These are phyloP conservation scores for Trichothecium sympodiale DNA, from an alignment of 2,329 filamentous ascomycete genomes.

Conservation along the genomic window DNA sequence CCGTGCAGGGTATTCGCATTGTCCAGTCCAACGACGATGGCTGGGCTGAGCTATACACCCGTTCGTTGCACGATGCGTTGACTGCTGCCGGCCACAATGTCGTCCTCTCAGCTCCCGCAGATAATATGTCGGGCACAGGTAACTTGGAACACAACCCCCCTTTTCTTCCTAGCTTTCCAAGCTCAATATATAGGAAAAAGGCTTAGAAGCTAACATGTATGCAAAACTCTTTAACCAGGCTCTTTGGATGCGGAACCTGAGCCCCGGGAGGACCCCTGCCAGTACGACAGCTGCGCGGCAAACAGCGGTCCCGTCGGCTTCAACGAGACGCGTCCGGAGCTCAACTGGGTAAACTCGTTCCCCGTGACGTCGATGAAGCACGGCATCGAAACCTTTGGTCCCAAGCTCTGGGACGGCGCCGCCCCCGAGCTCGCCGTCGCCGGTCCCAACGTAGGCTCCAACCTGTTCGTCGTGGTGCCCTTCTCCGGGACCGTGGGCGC, in stretches of 20 bases:
- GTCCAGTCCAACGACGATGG: constrained; percentile 62
- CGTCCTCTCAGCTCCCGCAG: constrained; percentile 54
- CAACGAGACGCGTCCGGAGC: constrained; percentile 43
- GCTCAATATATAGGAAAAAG: too few species aligned
- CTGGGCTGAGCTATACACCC: constrained; percentile 59
- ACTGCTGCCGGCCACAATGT: constrained; percentile 45
- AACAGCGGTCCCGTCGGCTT: constrained; percentile 43
- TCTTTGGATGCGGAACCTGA: constrained; percentile 35
- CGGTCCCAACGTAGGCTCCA: constrained; percentile 50
- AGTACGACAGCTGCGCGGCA: constrained; percentile 50
- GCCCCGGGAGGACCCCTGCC: constrained; percentile 38
- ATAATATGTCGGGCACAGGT: constrained; percentile 55
- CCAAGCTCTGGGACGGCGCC: constrained; percentile 38
- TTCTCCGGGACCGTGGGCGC: constrained; percentile 61
- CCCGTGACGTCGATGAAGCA: constrained; percentile 54
- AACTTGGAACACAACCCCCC: too few species aligned
- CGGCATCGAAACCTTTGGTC: constrained; percentile 46
- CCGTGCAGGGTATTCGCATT: constrained; percentile 33
- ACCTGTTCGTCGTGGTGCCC: constrained; percentile 42
- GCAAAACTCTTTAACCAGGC: constrained; percentile 30
- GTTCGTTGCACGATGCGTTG: constrained; percentile 46
- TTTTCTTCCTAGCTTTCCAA: not conserved
- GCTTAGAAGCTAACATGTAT: not conserved
- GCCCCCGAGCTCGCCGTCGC: constrained; percentile 52
- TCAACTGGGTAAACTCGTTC: constrained; percentile 65